Evolutionary conservation across 139 green algal genomes (phyloP).

Genomic region (Tetradesmus lagerheimii): DNA sequence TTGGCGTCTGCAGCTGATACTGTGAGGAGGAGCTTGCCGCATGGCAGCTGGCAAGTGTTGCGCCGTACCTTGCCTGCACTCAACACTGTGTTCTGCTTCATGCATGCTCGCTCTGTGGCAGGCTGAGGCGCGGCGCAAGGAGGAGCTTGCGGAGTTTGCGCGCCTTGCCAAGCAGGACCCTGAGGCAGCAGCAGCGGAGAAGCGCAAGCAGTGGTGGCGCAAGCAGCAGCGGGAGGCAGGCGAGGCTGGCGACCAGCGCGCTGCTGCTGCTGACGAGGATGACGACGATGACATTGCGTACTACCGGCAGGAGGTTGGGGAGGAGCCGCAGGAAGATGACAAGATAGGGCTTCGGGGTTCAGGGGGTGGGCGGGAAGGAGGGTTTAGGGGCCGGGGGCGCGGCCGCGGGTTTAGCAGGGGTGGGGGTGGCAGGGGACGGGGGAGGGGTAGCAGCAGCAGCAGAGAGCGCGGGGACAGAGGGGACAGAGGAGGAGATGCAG

Average conservation of each 20-base stretch:
- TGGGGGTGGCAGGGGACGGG: not conserved
- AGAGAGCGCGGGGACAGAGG: not conserved
- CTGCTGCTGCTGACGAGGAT: conserved; percentile 10
- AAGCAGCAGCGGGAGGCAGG: conserved; percentile 27
- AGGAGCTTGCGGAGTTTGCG: conserved; percentile 13
- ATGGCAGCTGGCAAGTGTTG: too few relatives aligned
- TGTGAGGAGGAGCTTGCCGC: too few relatives aligned
- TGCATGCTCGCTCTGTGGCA: too few relatives aligned
- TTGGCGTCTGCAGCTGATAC: too few relatives aligned
- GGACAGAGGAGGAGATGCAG: not conserved
- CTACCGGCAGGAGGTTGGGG: conserved; percentile 73
- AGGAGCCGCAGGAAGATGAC: conserved; percentile 66
- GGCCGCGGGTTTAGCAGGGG: not conserved
- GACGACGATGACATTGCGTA: conserved; percentile 78
- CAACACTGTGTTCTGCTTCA: too few relatives aligned
- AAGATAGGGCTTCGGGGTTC: conserved; percentile 52
- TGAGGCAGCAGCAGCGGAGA: conserved; percentile 29
- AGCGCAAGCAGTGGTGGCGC: conserved; percentile 32
- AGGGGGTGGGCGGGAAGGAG: not conserved
- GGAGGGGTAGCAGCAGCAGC: not conserved
- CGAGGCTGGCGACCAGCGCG: not conserved
- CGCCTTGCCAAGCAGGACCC: conserved; percentile 21
- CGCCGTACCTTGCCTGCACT: too few relatives aligned
- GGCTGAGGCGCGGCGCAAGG: conserved; percentile 32
- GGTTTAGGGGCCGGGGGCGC: conserved; percentile 23